Base-by-base conservation (phyloP, 768 basidiomycete genomes). In the Cantharellus anzutake region DNA sequence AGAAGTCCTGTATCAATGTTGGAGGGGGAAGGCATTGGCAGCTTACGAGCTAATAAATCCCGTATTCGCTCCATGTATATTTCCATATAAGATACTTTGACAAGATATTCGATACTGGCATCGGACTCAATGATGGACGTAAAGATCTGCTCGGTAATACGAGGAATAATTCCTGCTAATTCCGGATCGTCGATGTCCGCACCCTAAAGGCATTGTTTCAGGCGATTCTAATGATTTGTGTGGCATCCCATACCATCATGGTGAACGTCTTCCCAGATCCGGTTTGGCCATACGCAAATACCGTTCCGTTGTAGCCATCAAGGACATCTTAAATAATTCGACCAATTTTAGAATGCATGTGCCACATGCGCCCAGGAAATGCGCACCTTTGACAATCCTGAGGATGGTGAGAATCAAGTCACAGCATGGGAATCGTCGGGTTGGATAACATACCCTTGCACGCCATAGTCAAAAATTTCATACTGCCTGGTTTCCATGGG, bases 81-180 rank as follows among this genome's bases (percentile, higher is more conserved):
- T 74, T 99, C 96, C 94, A 99, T 97, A 71, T 98, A 99, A 41
- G 91, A 96, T 57, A 97, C 96, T 73, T 99, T 99, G 70, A 99
- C 96, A 64, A 97, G 82, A 70, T 99, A 99, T 71, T 99, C 96
- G 60, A 99, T 74, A 70, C 90, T 89, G 41, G 87, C 79, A 65
- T 97, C 94, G 59, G 92, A 94, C 67, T 91, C 83, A 60, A 96
- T 84, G 68, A 99, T 99, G 56, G 91, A 91, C 64, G 92, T 87
- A 71, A 99, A 99, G 68, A 99, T 96, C 71, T 99, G 96, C 70
- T 99, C 93, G 3, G 94, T 94, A 64, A 99, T 97, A 59, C 96
- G 84, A 58, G 96, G 96, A 64, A 96, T 98, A 60, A 99, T 87
- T 66, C 96, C 96, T 73, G 86, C 91, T 62, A 94, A 74, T 34